Evolutionary conservation across 2,329 filamentous ascomycete species (phyloP).

Genomic region (Colletotrichum sp.): DNA sequence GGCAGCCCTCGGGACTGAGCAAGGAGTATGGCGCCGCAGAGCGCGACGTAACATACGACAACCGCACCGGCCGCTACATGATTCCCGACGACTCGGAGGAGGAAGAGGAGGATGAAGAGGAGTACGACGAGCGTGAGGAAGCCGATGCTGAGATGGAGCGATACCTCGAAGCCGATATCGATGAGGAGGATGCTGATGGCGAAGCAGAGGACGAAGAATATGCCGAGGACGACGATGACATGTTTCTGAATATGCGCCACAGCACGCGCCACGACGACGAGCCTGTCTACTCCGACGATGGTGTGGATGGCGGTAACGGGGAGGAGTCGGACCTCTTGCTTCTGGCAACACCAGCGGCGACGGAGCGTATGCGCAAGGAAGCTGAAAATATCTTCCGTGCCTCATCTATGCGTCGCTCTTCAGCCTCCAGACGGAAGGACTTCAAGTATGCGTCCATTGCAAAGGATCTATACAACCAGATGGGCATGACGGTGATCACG

Average conservation of each 20-base stretch:
- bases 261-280: slow-evolving; percentile 32
- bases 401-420: slow-evolving; percentile 51
- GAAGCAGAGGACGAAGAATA: slow-evolving; percentile 44
- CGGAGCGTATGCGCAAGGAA: slow-evolving; percentile 56
- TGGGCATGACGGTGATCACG: slow-evolving; percentile 62
- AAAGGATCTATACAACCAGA: slow-evolving; percentile 68
- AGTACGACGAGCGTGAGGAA: slow-evolving; percentile 31
- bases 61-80: slow-evolving; percentile 24
- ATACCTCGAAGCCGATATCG: slow-evolving; percentile 39
- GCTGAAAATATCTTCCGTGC: slow-evolving; percentile 61
- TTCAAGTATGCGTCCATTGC: slow-evolving; percentile 74
- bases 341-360: slow-evolving; percentile 60
- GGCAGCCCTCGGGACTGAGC: slow-evolving; percentile 59
- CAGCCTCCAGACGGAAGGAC: slow-evolving; percentile 51
- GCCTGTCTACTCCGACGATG: slow-evolving; percentile 26
- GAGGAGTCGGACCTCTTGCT: slow-evolving; percentile 59
- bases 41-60: slow-evolving; percentile 10
- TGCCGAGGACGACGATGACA: slow-evolving; percentile 47
- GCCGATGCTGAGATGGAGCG: slow-evolving; percentile 40
- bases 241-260: slow-evolving; percentile 53
- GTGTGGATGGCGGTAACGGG: slow-evolving; percentile 14
- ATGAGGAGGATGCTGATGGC: slow-evolving; percentile 35
- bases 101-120: slow-evolving; percentile 30
- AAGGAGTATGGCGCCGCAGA: slow-evolving; percentile 36
- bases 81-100: slow-evolving; percentile 34